Evolutionary conservation across 768 basidiomycete genomes (phyloP), one percentile per base, ranked within the genome.

Genomic region (Serendipita sp.): DNA sequence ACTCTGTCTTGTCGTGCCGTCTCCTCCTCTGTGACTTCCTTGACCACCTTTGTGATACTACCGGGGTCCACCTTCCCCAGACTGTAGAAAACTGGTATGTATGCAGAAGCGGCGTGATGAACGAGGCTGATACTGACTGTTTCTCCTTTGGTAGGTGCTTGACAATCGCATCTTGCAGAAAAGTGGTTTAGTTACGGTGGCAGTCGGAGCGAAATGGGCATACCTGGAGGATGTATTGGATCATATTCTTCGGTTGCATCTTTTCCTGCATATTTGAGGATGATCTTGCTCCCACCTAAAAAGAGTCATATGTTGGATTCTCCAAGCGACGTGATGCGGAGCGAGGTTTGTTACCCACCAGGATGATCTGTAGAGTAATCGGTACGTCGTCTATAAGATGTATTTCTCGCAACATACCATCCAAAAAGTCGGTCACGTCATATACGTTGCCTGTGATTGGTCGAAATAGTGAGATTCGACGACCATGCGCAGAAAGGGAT

Each of bases 241-340:
- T 90, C 90, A 66, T 91, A 91, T 73, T 87, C 89, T 65, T 79
- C 79, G 83, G 86, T 95, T 33, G 90, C 90, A 70, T 92, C 92
- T 70, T 85, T 87, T 26, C 93, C 93, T 7, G 82, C 92, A 68
- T 90, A 88, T 68, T 82, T 84, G 20, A 94, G 71, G 53, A 94
- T 86, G 67, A 93, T 89, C 69, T 81, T 85, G 69, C 83, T 83
- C 5, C 91, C 92, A 34, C 91, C 89, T 80, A 61, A n/a, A n/a
- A n/a, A 14, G 45, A 1, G n/a, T 20, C 20, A 42, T 11, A 20
- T 42, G 45, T 20, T 2, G 45, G 26, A 7, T 11, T 9, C 17
- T 9, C 20, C 20, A 9, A 5, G 45, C 17, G n/a, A 7, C 26
- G n/a, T 13, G 34, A 22, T n/a, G 20, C 5, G 43, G 24, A 20